Base-by-base conservation (phyloP, 257 asterid species). In the Nicotiana undulata region DNA sequence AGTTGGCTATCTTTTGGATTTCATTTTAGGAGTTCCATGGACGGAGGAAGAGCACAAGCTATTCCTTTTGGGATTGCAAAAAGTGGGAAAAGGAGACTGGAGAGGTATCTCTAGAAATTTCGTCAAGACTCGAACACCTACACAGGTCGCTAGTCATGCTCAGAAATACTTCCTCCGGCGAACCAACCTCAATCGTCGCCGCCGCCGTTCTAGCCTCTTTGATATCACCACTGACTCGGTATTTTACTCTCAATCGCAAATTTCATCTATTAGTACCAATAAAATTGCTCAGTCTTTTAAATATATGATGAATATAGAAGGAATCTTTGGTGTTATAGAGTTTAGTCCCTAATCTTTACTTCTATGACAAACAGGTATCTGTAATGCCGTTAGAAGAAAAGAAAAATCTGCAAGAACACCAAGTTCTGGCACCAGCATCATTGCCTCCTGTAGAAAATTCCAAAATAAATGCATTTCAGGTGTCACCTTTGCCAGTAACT, bases 81-180 rank as follows among this genome's bases (percentile, higher is more conserved):
- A 87, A 82, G 92, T 90, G 9, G 98, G 98, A 52, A 93, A 87
- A 84, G 98, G 98, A 40, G 97, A 94, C 61, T 93, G 97, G 97
- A 91, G 93, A 86, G 97, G 97, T 64, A 94, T 94, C 75, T 94
- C 98, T 4, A 85, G 92, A 83, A 94, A 93, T 70, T 94, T 88
- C 51, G 98, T 94, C 63, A 94, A 91, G 84, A 90, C 94, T 78
- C 96, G 98, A 32, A 92, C 98, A 2, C 97, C 98, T 31, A 94
- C 98, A 3, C 98, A 94, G 86, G 98, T 94, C 2, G 98, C 98
- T 3, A 94, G 98, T 82, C 98, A 94, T 85, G 97, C 97, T 79
- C 98, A 94, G 86, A 94, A 94, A 80, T 88, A 94, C 87, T 94
- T 89, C 81, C 91, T 91, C 81, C 97, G 98, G 81, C 90, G 89